Base-by-base conservation (phyloP, 2,329 filamentous ascomycete species). In the Aspergillus alliaceus region DNA sequence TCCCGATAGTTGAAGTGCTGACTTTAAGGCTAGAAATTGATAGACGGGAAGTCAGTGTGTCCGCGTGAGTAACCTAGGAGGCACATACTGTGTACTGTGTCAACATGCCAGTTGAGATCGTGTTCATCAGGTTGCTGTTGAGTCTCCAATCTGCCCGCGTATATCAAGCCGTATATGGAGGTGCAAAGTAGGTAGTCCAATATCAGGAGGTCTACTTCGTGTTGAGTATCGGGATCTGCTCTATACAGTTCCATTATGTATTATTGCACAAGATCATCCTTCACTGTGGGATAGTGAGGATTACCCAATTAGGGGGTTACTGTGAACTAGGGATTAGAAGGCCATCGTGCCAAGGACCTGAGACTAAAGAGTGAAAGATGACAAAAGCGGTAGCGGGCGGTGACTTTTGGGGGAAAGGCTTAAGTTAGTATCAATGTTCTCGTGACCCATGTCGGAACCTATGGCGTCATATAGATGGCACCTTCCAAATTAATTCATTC, bases 111-210 rank as follows among this genome's bases (percentile, higher is more conserved):
- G 24, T 65, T 58, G 29, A 60, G 51, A 27, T 69, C 64, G 34
- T 55, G 49, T 48, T 53, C 18, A n/a, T 57, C 34, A 15, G 40
- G 53, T 51, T 58, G 53, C 31, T 25, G 27, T 22, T 40, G 32
- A 42, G 25, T 7, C 25, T 48, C 46, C 62, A 50, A 54, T 53
- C 44, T 60, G 47, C 53, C 60, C 56, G 74, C 71, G 25, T 72
- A 68, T 32, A 84, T 66, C 4, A 80, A 69, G 37, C 71, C 67
- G 20, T 75, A 67, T 40, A 77, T 79, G 7, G 80, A 75, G 46
- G 78, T 75, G 71, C 77, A 80, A 39, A 80, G 64, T 4, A 85
- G 67, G 61, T 84, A 85, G 64, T 86, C 84, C n/a, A 85, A 71
- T 42, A 85, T 83, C 67, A 83, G 78, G 34, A 78, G 65, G 60